These are phyloP conservation scores for Kwoniella pini DNA, from an alignment of 768 basidiomycete genomes.

Conservation along the genomic window DNA sequence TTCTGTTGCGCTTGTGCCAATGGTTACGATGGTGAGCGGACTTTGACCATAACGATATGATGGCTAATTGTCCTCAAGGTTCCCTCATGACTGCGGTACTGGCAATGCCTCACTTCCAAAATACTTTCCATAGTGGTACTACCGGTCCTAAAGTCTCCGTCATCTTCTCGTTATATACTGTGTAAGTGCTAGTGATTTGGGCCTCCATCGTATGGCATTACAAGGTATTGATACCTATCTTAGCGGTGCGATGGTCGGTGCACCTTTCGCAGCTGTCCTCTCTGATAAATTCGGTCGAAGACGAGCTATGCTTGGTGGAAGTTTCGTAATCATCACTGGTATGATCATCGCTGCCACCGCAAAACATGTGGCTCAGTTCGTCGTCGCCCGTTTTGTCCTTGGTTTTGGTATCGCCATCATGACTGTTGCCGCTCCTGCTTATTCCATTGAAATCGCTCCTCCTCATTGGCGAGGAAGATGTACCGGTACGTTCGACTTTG, in stretches of 20 bases:
- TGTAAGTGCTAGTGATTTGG: no score
- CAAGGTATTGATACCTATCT: background rate
- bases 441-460: slow-evolving; percentile 65
- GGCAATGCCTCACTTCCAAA: slow-evolving; percentile 37
- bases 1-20: slow-evolving; percentile 36
- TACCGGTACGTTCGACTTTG: slow-evolving; percentile 11
- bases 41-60: no score
- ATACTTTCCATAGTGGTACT: slow-evolving; percentile 29
- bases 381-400: slow-evolving; percentile 60
- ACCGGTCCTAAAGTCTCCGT: slow-evolving; percentile 28
- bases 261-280: slow-evolving; percentile 50
- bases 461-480: slow-evolving; percentile 30
- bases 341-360: slow-evolving; percentile 60
- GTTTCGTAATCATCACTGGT: slow-evolving; percentile 51
- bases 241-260: slow-evolving; percentile 44
- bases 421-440: slow-evolving; percentile 54
- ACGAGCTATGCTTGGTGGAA: slow-evolving; percentile 51
- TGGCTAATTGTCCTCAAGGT: slow-evolving; percentile 1
- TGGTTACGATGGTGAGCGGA: slow-evolving; percentile 39
- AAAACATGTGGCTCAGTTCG: slow-evolving; percentile 58
- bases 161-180: slow-evolving; percentile 40
- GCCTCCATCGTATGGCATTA: no score
- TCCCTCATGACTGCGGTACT: slow-evolving; percentile 36
- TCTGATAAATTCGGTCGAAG: slow-evolving; percentile 53
- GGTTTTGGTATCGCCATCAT: slow-evolving; percentile 61